Conservation (phyloP, 225 moss, liverwort and hornwort species). For the Thuidium tamariscinum region DNA sequence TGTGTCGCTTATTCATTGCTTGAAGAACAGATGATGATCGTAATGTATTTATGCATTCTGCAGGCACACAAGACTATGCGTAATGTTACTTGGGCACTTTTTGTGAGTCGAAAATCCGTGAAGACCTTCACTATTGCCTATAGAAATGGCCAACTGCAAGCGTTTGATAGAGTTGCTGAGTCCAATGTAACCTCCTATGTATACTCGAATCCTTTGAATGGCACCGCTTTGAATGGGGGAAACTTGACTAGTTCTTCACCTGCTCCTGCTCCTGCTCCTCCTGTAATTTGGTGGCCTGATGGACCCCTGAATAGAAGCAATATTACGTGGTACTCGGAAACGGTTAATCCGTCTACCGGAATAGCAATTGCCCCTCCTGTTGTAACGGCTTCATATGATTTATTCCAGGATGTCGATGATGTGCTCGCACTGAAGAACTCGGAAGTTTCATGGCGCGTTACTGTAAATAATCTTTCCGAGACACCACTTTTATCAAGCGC, state of each 20-base stretch:
- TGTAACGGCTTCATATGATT: conserved; percentile 10
- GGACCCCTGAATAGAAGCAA: conserved; percentile 13
- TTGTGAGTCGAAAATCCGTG: conserved; percentile 29
- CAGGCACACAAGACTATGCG: conserved; percentile 50
- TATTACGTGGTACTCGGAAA: conserved; percentile 38
- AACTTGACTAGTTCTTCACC: not conserved
- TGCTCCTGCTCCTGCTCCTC: conserved; percentile 1
- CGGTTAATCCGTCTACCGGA: conserved; percentile 28
- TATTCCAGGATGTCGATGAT: conserved; percentile 11
- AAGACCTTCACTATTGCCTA: conserved; percentile 38
- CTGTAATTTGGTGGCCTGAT: conserved; percentile 5
- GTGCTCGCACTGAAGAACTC: conserved; percentile 14
- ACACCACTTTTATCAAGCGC: conserved; percentile 54
- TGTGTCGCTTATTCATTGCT: not conserved
- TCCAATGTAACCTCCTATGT: conserved; percentile 23
- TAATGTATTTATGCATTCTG: not conserved
- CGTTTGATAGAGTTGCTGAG: conserved; percentile 14
- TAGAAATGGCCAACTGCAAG: conserved; percentile 52
- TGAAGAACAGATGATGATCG: not conserved
- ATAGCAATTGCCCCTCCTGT: not conserved
- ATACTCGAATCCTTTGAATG: conserved; percentile 24
- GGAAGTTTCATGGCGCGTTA: conserved; percentile 48
- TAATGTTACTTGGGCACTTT: conserved; percentile 55
- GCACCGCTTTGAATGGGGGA: conserved; percentile 1
- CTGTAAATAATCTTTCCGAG: conserved; percentile 25